Base-by-base conservation (phyloP, 305 asterid species). In the Lippia alba region DNA sequence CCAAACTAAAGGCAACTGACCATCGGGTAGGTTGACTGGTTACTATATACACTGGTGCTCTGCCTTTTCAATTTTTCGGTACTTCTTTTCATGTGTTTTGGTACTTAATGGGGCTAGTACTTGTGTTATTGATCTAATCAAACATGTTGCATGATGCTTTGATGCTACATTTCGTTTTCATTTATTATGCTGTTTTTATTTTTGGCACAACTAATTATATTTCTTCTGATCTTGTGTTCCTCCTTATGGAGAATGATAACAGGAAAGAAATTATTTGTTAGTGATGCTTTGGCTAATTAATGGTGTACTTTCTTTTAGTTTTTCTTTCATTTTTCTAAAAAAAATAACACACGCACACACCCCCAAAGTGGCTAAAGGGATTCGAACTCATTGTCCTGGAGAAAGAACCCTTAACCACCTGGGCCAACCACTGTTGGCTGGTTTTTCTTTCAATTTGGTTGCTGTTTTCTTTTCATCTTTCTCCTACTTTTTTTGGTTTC, bases 1-100 rank as follows among this genome's bases (percentile, higher is more conserved):
- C 99, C 72, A 95, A 95, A 78, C 80, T 95, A 36, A 95, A 95
- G 90, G 98, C 96, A 74, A 95, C 99, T 75, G 97, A 92, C 80
- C 99, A 95, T 79, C 96, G 99, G 94, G 99, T 95, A 74, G 56
- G 67, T 62, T 70, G 70, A 20, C 56, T 75, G 62, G 14, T 74
- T 65, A 39, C 70, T 49, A 9, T 71, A 19, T 53, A 34, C 70
- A 57, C 41, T 66, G 67, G 19, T 40, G 14, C 36, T 30, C 58
- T 66, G 48, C 59, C 7, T 69, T 62, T 55, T 78, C 72, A 17
- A 54, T 24, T 33, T 58, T 49, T 71, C 34, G 60, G 30, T 73
- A 59, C 61, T 51, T 61, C 8, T 51, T 61, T 51, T 54, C 5
- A 10, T 69, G 62, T 49, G 32, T 30, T 67, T 67, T 49, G 30